phyloP scores from a whole-genome alignment of 2,329 filamentous ascomycete species.

The Epichloe coenophiala region DNA sequence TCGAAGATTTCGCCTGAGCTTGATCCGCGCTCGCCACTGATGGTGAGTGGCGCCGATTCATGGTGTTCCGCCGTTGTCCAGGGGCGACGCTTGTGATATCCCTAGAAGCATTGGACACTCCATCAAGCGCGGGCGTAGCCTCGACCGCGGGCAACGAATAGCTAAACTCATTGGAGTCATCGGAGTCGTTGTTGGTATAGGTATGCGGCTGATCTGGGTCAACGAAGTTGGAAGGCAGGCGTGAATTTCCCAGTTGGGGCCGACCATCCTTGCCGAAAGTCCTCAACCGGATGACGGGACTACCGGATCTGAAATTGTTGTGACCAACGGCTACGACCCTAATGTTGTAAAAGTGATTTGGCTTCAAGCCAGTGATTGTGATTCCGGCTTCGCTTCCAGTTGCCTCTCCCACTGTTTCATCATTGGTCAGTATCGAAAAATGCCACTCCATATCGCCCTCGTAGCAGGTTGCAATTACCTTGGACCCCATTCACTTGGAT shows the following conservation, averaged over 20 bases:
- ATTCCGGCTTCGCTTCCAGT: constrained; percentile 45
- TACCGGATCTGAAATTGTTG: constrained; percentile 86
- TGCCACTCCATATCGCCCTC: background rate
- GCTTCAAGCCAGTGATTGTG: constrained; percentile 75
- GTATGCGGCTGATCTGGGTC: constrained; percentile 34
- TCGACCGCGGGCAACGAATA: constrained; percentile 45
- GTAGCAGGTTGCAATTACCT: constrained; percentile 39
- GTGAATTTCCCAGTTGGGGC: constrained; percentile 43
- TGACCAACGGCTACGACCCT: constrained; percentile 83
- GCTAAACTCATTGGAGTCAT: constrained; percentile 32
- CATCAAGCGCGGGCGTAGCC: constrained; percentile 46
- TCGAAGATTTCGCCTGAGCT: constrained; percentile 28
- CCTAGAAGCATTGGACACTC: constrained; percentile 45
- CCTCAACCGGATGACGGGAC: constrained; percentile 68
- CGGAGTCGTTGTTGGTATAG: constrained; percentile 28
- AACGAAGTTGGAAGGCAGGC: constrained; percentile 42
- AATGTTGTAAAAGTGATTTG: constrained; percentile 83
- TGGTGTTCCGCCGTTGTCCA: constrained; percentile 35
- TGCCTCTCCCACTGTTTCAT: constrained; percentile 64
- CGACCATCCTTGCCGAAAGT: constrained; percentile 56
- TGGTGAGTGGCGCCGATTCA: constrained; percentile 65
- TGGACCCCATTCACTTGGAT: constrained; percentile 90
- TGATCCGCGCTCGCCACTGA: constrained; percentile 47
- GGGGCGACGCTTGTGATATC: constrained; percentile 41
- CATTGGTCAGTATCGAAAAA: background rate